Evolutionary conservation across 345 rosid species (phyloP), one percentile per base, ranked within the genome.

Genomic region (Hibiscus trionum): DNA sequence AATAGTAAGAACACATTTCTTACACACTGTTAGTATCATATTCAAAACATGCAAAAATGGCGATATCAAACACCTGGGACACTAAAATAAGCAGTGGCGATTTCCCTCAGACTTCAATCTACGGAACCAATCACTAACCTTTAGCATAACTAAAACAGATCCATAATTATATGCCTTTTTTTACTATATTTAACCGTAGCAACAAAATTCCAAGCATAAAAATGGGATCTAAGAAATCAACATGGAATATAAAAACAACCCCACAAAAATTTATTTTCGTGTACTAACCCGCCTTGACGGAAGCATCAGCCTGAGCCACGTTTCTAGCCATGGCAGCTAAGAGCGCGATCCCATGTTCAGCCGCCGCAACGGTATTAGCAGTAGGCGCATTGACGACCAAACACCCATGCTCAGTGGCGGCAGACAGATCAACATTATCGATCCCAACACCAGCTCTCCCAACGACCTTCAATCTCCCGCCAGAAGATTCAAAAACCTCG

Each of bases 401-500:
- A 73, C 97, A 92, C 0, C 97, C 97, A 37, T 83, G 86, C 83
- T 92, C 97, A 17, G 97, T 92, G 16, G 97, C 97, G 0, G 97
- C 94, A 11, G 88, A 81, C 81, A 92, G 94, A 87, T 92, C 97
- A 73, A 92, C 97, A 75, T 92, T 92, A 35, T 92, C 97, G 27
- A 92, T 92, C 74, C 97, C 97, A 42, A 92, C 97, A 15, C 97
- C 97, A 66, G 97, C 97, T 63, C 97, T 82, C 2, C 97, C 97
- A 15, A 92, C 97, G n/a, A 92, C 97, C 83, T 88, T 92, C 60
- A 92, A 74, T 66, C 94, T 72, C 53, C 97, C 97, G 4, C 80
- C 82, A 42, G 96, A 90, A 16, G 92, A 81, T 78, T 92, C 96
- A 61, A 92, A 92, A 14, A 92, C 93, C 62, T 88, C 90, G 42